Conservation (phyloP, 176 grass and related monocot genomes). For the Oryza glaberrima region DNA sequence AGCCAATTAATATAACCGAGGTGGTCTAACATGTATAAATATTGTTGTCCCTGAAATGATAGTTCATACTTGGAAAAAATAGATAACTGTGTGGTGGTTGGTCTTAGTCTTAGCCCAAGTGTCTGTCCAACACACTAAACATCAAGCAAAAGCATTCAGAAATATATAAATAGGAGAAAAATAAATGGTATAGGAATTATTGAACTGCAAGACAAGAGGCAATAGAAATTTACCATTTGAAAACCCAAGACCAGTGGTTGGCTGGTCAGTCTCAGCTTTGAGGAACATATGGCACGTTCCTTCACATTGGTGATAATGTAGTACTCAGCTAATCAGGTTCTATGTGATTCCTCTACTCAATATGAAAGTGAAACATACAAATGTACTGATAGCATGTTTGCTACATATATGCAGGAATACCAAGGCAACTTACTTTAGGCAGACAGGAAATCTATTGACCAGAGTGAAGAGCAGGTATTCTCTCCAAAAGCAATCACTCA, state of each 20-base stretch:
- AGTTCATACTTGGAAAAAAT: background rate
- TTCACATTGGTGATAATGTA: background rate
- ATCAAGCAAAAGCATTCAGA: background rate
- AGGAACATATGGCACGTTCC: background rate
- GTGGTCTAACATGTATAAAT: background rate
- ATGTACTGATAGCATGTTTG: background rate
- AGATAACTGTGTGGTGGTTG: background rate
- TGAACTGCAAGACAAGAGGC: constrained; percentile 7
- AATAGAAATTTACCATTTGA: constrained; percentile 1
- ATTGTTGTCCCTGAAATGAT: background rate
- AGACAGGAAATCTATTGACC: background rate
- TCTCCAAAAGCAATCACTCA: background rate
- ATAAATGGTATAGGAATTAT: background rate
- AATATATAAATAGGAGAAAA: constrained; percentile 9
- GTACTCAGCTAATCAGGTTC: background rate
- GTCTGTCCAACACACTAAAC: constrained; percentile 1
- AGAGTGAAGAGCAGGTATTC: background rate
- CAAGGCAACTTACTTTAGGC: background rate
- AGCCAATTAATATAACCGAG: background rate
- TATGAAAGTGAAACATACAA: background rate
- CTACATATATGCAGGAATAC: background rate
- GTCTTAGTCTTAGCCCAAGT: background rate
- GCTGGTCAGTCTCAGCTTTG: constrained; percentile 1
- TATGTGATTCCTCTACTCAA: background rate
- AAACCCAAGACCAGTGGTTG: constrained; percentile 9